phyloP scores from a whole-genome alignment of 495 filamentous ascomycete species.

The Penicillium bialowiezense region DNA sequence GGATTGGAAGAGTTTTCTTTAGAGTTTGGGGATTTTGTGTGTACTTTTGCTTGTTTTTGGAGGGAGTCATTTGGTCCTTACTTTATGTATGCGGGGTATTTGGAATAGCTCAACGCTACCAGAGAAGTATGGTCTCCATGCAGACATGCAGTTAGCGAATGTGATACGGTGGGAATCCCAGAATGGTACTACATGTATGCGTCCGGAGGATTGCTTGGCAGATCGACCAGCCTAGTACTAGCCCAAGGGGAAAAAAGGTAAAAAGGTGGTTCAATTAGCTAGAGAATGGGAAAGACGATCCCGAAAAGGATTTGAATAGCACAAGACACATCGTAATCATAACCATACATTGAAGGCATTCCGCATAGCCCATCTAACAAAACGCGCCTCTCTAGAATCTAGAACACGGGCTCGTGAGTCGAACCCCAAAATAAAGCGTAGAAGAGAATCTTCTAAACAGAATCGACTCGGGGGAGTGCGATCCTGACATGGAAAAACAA shows the following conservation, averaged over 20 bases:
- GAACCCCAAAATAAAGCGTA: conserved; percentile 2
- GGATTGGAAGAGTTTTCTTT: no score
- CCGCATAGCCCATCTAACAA: neutral
- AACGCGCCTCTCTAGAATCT: conserved; percentile 1
- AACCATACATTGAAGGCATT: conserved; percentile 1
- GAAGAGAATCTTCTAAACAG: conserved; percentile 10
- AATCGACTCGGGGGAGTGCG: neutral
- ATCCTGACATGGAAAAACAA: neutral
- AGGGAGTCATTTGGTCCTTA: no score
- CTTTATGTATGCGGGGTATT: no score
- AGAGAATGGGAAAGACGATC: neutral
- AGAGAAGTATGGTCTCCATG: no score
- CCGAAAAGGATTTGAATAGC: neutral
- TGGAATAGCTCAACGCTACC: no score
- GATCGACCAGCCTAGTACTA: no score
- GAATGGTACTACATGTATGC: no score
- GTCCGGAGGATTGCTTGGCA: no score
- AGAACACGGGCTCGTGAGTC: conserved; percentile 2
- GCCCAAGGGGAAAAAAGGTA: neutral
- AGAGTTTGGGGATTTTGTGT: no score
- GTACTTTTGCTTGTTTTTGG: no score
- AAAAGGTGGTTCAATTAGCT: neutral
- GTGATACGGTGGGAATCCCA: no score
- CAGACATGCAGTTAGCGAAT: no score
- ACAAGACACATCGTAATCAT: neutral